phyloP scores from a whole-genome alignment of 2,329 filamentous ascomycete genomes.

The Penicillium sp. region DNA sequence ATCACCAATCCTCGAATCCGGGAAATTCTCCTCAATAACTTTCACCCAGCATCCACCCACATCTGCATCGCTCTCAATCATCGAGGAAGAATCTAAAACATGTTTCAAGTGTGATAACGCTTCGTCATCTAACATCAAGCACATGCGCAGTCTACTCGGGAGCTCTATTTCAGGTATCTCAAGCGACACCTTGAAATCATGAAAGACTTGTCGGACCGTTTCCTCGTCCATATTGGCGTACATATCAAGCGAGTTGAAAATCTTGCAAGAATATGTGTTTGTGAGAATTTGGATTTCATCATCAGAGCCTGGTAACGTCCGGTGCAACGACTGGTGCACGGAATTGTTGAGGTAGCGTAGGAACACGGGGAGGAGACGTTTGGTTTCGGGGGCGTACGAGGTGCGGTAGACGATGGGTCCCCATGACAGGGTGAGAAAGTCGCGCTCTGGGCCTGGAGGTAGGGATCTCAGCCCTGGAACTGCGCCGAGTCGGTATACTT shows the following conservation, averaged over 20 bases:
- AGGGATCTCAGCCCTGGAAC: constrained; percentile 28
- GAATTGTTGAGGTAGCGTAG: constrained; percentile 58
- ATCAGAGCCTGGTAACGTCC: constrained; percentile 21
- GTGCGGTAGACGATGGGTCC: constrained; percentile 32
- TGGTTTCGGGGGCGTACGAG: constrained; percentile 27
- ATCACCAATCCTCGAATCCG: constrained; percentile 22
- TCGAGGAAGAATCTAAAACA: constrained; percentile 15
- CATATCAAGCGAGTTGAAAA: constrained; percentile 22
- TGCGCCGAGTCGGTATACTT: constrained; percentile 29
- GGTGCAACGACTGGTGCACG: constrained; percentile 40
- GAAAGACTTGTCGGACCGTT: constrained; percentile 27
- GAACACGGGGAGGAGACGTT: constrained; percentile 55
- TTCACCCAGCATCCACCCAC: constrained; percentile 26
- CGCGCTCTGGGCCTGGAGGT: constrained; percentile 28
- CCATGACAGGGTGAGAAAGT: constrained; percentile 33
- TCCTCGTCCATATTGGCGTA: constrained; percentile 20
- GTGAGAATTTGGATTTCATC: constrained; percentile 22
- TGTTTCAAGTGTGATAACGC: constrained; percentile 22
- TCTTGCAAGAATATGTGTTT: constrained; percentile 28
- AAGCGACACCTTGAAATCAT: constrained; percentile 31
- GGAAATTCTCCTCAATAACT: constrained; percentile 33
- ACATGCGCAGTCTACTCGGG: constrained; percentile 28
- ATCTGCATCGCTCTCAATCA: constrained; percentile 13
- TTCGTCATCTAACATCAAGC: constrained; percentile 30
- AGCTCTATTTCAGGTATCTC: constrained; percentile 28